A percentile compares a stretch with the other conserved stretches of the same genome.
Conservation (phyloP, 2,329 filamentous ascomycete genomes). For the Colletotrichum scovillei region DNA sequence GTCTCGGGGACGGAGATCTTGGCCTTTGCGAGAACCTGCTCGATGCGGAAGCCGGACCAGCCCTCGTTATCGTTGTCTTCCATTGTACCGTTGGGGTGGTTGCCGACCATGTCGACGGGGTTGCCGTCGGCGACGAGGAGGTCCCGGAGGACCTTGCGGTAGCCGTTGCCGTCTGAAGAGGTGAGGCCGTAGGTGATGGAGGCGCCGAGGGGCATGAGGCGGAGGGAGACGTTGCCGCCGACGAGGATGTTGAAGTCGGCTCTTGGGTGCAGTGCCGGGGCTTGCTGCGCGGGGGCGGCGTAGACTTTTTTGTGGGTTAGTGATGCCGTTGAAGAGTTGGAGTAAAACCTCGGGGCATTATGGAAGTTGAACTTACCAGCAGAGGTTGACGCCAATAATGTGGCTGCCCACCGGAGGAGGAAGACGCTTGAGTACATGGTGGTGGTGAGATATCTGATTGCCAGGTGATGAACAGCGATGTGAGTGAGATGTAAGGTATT, state of each 20-base stretch:
- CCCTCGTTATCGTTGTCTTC: slow-evolving; percentile 56
- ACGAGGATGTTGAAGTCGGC: slow-evolving; percentile 30
- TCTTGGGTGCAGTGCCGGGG: slow-evolving; percentile 18
- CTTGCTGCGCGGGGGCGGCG: slow-evolving; percentile 28
- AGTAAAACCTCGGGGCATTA: background rate
- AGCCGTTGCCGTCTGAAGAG: slow-evolving; percentile 53
- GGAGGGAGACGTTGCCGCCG: slow-evolving; percentile 45
- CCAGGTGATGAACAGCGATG: background rate
- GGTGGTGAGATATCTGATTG: background rate
- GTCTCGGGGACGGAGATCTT: slow-evolving; percentile 42
- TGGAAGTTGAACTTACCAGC: slow-evolving; percentile 8
- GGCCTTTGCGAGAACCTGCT: slow-evolving; percentile 50
- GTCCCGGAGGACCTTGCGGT: slow-evolving; percentile 47
- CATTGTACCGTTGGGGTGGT: slow-evolving; percentile 52
- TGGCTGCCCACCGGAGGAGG: slow-evolving; percentile 14
- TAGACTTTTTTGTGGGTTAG: slow-evolving; percentile 13
- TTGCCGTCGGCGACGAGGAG: slow-evolving; percentile 47
- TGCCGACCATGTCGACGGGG: slow-evolving; percentile 54
- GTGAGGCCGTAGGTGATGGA: slow-evolving; percentile 53
- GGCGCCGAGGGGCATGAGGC: slow-evolving; percentile 57
- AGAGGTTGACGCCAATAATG: slow-evolving; percentile 23
- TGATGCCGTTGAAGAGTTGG: background rate
- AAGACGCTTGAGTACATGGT: slow-evolving; percentile 14
- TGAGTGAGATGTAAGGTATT: too few relatives aligned
- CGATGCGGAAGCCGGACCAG: slow-evolving; percentile 55